Evolutionary conservation across 208 protist genomes (phyloP).

Genomic region (Wallacemonas sp.): DNA sequence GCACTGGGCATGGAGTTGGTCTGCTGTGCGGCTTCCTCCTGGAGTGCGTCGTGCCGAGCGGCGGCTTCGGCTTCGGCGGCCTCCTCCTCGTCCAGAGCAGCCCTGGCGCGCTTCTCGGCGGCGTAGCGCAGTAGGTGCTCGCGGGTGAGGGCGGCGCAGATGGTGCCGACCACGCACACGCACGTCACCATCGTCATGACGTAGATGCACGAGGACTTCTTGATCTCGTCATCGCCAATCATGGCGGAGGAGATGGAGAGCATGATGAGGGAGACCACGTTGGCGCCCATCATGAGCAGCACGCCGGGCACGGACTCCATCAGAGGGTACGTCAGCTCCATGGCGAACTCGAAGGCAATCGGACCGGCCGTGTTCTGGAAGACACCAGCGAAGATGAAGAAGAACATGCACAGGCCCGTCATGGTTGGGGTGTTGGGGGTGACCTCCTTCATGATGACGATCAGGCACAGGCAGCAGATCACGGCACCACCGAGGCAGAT

Average conservation of each 20-base stretch:
- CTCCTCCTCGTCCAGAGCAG: constrained; percentile 2
- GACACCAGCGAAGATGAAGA: constrained; percentile 64
- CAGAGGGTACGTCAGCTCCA: constrained; percentile 74
- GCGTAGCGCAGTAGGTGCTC: constrained; percentile 55
- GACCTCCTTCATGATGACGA: constrained; percentile 50
- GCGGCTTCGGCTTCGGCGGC: background rate
- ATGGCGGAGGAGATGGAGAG: constrained; percentile 47
- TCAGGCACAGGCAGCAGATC: constrained; percentile 49
- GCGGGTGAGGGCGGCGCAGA: constrained; percentile 45
- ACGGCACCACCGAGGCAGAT: constrained; percentile 47
- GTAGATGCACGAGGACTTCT: constrained; percentile 33
- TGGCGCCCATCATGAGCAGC: constrained; percentile 73
- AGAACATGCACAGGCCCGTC: constrained; percentile 39
- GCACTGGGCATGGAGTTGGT: background rate
- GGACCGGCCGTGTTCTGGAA: constrained; percentile 74
- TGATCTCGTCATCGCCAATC: constrained; percentile 45
- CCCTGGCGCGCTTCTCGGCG: constrained; percentile 32
- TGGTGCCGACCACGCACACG: constrained; percentile 41
- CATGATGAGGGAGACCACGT: constrained; percentile 61
- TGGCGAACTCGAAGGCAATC: constrained; percentile 72
- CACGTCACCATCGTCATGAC: constrained; percentile 53
- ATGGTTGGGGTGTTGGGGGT: constrained; percentile 38
- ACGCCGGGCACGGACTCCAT: constrained; percentile 58
- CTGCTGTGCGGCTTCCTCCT: too few relatives aligned
- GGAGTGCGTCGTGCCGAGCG: background rate